Evolutionary conservation across 441 rosid species (phyloP).

Genomic region (Cnidoscolus chayamansa): DNA sequence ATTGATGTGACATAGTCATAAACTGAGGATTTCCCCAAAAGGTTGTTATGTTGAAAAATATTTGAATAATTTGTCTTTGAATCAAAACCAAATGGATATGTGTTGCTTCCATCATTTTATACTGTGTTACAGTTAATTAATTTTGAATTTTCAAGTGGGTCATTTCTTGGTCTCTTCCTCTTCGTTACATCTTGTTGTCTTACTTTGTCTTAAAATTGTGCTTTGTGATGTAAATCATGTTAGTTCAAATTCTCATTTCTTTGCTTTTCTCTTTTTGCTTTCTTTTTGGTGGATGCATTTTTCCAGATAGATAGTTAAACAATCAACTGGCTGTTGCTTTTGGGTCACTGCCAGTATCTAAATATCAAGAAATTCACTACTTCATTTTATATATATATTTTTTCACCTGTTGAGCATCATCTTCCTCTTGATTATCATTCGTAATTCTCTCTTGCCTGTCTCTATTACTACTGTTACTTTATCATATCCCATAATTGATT

Average conservation of each 20-base stretch:
- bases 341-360: constrained; percentile 34
- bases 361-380: constrained; percentile 33
- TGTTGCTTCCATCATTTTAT: too few species aligned
- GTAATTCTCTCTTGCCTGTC: constrained; percentile 40
- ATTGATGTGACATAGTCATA: too few species aligned
- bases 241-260: constrained; percentile 38
- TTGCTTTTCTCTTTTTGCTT: constrained; percentile 28
- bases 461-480: constrained; percentile 32
- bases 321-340: constrained; percentile 38
- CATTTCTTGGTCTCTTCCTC: background rate
- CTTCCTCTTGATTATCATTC: constrained; percentile 43
- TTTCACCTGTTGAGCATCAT: constrained; percentile 59
- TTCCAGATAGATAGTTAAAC: constrained; percentile 39
- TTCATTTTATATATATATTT: constrained; percentile 24
- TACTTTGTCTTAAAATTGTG: constrained; percentile 1
- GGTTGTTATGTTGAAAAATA: too few species aligned
- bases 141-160: too few species aligned
- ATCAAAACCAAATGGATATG: too few species aligned
- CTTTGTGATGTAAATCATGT: constrained; percentile 19
- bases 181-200: background rate
- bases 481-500: constrained; percentile 38
- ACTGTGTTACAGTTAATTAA: too few species aligned
- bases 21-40: too few species aligned
- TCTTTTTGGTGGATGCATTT: constrained; percentile 28
- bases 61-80: too few species aligned